Percentiles rank a stretch among this genome's conserved stretches.
Evolutionary conservation across 2,329 filamentous ascomycete genomes (phyloP).

Genomic region (Colletotrichum sp.): DNA sequence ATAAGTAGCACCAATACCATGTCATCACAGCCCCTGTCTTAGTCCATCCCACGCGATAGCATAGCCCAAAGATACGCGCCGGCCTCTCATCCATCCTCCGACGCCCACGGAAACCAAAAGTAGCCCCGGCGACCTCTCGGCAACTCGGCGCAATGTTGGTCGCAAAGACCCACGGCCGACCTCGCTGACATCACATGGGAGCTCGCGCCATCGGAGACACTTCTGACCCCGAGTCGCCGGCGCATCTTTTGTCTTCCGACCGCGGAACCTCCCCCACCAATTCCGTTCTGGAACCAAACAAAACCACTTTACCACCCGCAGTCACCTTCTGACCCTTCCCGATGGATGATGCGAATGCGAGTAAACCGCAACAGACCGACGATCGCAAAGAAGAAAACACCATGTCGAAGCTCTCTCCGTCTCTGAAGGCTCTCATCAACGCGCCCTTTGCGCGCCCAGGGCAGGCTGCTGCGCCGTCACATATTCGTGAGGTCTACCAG

Average conservation of each 20-base stretch:
- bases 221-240: not conserved
- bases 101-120: not conserved
- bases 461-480: slow-evolving; percentile 66
- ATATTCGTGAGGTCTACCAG: slow-evolving; percentile 69
- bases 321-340: not conserved
- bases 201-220: not conserved
- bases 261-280: not conserved
- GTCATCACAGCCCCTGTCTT: not conserved
- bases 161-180: not conserved
- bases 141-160: slow-evolving; percentile 9
- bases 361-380: not conserved
- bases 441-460: slow-evolving; percentile 70
- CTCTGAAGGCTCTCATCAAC: slow-evolving; percentile 77
- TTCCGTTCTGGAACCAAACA: not conserved
- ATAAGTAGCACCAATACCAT: not conserved
- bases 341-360: slow-evolving; percentile 11
- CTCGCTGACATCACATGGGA: slow-evolving; percentile 16
- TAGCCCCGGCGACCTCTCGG: slow-evolving; percentile 11
- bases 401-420: slow-evolving; percentile 77
- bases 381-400: slow-evolving; percentile 21
- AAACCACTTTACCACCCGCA: slow-evolving; percentile 10
- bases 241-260: slow-evolving; percentile 13
- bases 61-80: not conserved
- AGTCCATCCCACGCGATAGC: not conserved
- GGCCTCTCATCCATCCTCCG: not conserved